Evolutionary conservation across 2,329 filamentous ascomycete genomes (phyloP).

Genomic region (Hypomyces perniciosus): DNA sequence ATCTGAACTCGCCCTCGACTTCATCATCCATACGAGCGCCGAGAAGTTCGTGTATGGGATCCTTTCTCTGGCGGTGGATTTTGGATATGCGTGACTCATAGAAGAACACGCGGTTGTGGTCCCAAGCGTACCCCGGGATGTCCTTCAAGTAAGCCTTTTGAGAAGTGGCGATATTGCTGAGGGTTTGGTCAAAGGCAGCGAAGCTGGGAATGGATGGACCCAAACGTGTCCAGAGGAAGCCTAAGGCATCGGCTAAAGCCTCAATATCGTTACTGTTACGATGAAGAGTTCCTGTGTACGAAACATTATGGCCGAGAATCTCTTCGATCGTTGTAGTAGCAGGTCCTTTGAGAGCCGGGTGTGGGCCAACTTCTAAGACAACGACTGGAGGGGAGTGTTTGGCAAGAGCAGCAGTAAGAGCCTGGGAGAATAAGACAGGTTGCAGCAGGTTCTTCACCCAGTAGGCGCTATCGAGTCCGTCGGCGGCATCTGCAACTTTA

Average conservation of each 20-base stretch:
- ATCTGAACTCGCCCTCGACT: neutral
- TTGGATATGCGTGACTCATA: constrained; percentile 21
- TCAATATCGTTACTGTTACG: constrained; percentile 17
- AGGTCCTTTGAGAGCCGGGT: constrained; percentile 42
- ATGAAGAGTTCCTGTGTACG: constrained; percentile 14
- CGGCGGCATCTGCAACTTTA: constrained; percentile 6
- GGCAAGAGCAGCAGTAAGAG: constrained; percentile 11
- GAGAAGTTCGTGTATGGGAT: neutral
- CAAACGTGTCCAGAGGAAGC: constrained; percentile 15
- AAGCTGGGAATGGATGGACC: constrained; percentile 7
- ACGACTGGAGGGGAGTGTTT: constrained; percentile 1
- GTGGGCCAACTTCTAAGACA: constrained; percentile 38
- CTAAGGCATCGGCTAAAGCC: constrained; percentile 12
- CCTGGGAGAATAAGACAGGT: constrained; percentile 19
- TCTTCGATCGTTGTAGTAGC: constrained; percentile 33
- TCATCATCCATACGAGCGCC: neutral
- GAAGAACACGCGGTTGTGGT: constrained; percentile 30
- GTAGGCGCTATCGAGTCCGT: constrained; percentile 13
- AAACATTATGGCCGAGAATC: neutral
- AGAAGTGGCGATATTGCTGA: constrained; percentile 25
- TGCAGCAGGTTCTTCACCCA: constrained; percentile 22
- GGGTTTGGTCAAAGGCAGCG: constrained; percentile 14
- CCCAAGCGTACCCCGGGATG: constrained; percentile 21
- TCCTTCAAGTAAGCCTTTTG: neutral
- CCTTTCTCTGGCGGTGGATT: neutral